These are phyloP conservation scores for Aulographum hederae DNA, from an alignment of 2,329 filamentous ascomycete genomes.

Conservation along the genomic window DNA sequence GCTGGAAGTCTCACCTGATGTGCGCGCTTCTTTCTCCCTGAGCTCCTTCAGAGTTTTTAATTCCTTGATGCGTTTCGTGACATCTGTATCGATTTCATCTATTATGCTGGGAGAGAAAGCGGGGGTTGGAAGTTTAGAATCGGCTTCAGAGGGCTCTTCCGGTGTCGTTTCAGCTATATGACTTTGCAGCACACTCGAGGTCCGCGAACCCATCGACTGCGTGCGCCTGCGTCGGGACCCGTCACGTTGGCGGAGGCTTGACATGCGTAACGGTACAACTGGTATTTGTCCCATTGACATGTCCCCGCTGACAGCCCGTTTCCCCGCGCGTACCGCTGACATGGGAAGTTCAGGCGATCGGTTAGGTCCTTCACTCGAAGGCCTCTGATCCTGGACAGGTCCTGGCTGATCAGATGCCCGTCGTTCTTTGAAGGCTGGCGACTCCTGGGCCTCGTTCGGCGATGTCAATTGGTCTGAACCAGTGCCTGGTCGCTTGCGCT, in stretches of 20 bases:
- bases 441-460: not conserved
- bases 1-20: slow-evolving; percentile 4
- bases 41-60: slow-evolving; percentile 37
- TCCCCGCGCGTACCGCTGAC: too few relatives aligned
- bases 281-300: too few relatives aligned
- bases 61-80: slow-evolving; percentile 38
- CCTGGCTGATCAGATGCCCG: too few relatives aligned
- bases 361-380: too few relatives aligned
- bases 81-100: slow-evolving; percentile 28
- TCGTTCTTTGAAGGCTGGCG: slow-evolving; percentile 1
- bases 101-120: slow-evolving; percentile 12
- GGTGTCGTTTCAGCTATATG: slow-evolving; percentile 8
- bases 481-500: not conserved
- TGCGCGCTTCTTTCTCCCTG: slow-evolving; percentile 25
- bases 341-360: too few relatives aligned
- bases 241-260: too few relatives aligned
- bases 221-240: too few relatives aligned
- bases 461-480: not conserved
- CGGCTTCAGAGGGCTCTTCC: not conserved
- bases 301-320: too few relatives aligned
- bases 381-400: too few relatives aligned
- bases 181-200: too few relatives aligned
- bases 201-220: too few relatives aligned
- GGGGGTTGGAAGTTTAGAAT: slow-evolving; percentile 6
- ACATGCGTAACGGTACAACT: too few relatives aligned